Evolutionary conservation across 768 basidiomycete species (phyloP).

Genomic region (Lentinula boryana): DNA sequence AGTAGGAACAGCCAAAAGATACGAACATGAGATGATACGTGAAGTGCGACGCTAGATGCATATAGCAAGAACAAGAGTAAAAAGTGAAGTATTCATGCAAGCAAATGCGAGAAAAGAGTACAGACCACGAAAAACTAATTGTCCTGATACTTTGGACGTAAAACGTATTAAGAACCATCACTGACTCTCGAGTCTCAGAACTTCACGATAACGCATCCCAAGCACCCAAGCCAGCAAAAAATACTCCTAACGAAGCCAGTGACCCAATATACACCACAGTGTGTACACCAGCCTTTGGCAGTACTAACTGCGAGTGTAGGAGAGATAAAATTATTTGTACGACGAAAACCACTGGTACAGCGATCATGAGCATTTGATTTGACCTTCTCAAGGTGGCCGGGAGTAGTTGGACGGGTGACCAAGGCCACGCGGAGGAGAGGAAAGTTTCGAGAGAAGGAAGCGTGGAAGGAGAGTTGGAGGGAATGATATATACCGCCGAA

Average conservation of each 20-base stretch:
- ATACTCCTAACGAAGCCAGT: conserved; percentile 57
- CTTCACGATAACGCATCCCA: conserved; percentile 61
- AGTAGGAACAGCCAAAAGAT: background rate
- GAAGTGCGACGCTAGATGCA: no score
- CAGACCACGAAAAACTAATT: background rate
- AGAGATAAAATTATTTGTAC: conserved; percentile 52
- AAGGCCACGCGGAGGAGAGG: background rate
- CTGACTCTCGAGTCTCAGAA: background rate
- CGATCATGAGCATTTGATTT: conserved; percentile 15
- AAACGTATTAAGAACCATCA: no score
- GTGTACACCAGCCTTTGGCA: conserved; percentile 72
- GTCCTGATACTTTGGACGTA: background rate
- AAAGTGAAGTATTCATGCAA: no score
- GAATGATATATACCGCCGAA: background rate
- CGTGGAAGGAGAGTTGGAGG: background rate
- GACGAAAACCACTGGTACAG: conserved; percentile 33
- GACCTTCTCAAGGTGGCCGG: conserved; percentile 8
- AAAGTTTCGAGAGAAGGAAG: background rate
- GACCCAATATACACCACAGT: conserved; percentile 67
- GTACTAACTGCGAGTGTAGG: conserved; percentile 59
- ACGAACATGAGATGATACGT: background rate
- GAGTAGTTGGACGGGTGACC: background rate
- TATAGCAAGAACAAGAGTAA: background rate
- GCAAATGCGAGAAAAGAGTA: no score
- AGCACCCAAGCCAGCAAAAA: conserved; percentile 67